Conservation (phyloP, 1,139 yeast species). For the Yamadazyma membranifaciens region DNA sequence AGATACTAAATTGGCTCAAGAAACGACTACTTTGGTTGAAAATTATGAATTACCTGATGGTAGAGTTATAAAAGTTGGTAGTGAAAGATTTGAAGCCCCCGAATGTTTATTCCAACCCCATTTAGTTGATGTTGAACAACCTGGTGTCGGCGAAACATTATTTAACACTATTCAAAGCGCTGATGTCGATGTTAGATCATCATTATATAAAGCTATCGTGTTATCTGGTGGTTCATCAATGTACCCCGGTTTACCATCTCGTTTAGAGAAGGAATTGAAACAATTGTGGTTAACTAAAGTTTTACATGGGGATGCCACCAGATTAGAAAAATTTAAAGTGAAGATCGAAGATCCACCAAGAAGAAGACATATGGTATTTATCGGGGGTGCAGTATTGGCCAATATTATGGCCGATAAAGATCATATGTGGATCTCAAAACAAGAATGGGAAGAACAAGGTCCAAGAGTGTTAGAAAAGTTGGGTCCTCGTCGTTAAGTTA, state of each 20-base stretch:
- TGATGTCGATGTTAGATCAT: conserved; percentile 87
- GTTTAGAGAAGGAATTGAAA: conserved; percentile 92
- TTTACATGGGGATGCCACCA: conserved; percentile 79
- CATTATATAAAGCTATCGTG: conserved; percentile 88
- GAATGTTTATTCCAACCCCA: conserved; percentile 97
- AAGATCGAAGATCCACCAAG: conserved; percentile 98
- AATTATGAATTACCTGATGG: conserved; percentile 96
- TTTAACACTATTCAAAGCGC: conserved; percentile 93
- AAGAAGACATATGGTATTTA: conserved; percentile 97
- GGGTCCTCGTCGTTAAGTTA: conserved; percentile 72
- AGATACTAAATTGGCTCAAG: conserved; percentile 84
- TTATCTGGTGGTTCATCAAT: conserved; percentile 96
- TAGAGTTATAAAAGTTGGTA: conserved; percentile 87
- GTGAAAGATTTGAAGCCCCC: conserved; percentile 96
- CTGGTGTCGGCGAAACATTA: conserved; percentile 90
- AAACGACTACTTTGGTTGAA: conserved; percentile 91
- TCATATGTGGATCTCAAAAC: conserved; percentile 95
- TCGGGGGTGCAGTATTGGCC: conserved; percentile 98
- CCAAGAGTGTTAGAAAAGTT: conserved; percentile 79
- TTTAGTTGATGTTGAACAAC: conserved; percentile 95
- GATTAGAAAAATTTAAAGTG: conserved; percentile 89
- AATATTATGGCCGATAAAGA: conserved; percentile 98
- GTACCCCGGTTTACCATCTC: conserved; percentile 97
- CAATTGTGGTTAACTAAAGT: conserved; percentile 94
- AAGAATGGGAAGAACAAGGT: conserved; percentile 98